Evolutionary conservation across 164 flowering plant species (phyloP).

Genomic region (Umbilicus rupestris): DNA sequence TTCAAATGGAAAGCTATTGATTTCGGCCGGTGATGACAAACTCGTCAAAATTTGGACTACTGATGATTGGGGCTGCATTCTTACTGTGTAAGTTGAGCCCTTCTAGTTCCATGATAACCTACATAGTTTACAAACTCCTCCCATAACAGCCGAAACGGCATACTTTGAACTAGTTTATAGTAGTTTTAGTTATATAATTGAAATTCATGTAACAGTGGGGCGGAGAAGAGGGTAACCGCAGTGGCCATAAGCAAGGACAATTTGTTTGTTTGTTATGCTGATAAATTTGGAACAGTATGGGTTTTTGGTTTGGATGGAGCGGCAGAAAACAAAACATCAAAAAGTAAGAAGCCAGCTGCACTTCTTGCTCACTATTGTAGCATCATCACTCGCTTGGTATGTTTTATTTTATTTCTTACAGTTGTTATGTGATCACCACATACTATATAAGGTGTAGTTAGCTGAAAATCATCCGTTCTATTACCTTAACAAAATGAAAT

Average conservation of each 20-base stretch:
- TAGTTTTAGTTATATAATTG: not conserved
- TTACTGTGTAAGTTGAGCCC: conserved; percentile 41
- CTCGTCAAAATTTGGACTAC: conserved; percentile 52
- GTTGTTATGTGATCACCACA: too few relatives aligned
- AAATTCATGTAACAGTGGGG: conserved; percentile 27
- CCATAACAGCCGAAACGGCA: too few relatives aligned
- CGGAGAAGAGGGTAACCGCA: conserved; percentile 95
- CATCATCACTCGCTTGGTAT: conserved; percentile 87
- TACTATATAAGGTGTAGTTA: too few relatives aligned
- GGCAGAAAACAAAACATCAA: conserved; percentile 18
- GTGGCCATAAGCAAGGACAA: conserved; percentile 70
- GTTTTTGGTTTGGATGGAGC: conserved; percentile 33
- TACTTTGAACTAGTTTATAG: not conserved
- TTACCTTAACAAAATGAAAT: too few relatives aligned
- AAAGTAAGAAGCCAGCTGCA: conserved; percentile 48
- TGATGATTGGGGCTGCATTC: conserved; percentile 27
- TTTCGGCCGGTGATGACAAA: conserved; percentile 49
- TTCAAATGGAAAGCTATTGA: conserved; percentile 6
- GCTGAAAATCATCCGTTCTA: too few relatives aligned
- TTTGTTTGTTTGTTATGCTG: conserved; percentile 66
- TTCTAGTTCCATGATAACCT: conserved; percentile 9
- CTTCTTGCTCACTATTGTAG: conserved; percentile 88
- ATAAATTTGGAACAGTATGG: conserved; percentile 95
- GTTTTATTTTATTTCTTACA: conserved; percentile 6
- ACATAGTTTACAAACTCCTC: too few relatives aligned